Evolutionary conservation across 2,329 filamentous ascomycete species (phyloP).

Genomic region (Colletotrichum sp.): DNA sequence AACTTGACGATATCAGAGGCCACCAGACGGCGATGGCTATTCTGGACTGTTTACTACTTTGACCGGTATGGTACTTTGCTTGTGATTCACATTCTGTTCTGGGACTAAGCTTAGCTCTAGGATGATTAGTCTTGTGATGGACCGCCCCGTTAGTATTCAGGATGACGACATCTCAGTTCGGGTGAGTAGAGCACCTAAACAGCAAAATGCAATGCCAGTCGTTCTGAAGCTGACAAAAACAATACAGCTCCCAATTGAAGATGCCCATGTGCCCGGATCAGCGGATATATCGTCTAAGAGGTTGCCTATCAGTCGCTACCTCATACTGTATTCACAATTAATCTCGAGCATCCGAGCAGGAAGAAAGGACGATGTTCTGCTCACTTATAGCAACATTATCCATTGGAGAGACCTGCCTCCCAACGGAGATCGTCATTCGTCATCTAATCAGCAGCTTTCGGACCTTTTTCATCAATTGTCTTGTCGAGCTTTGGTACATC

Average conservation of each 20-base stretch:
- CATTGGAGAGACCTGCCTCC: conserved; percentile 15
- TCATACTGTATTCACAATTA: conserved; percentile 1
- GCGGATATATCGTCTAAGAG: background rate
- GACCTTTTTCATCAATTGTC: background rate
- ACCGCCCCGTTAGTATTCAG: conserved; percentile 8
- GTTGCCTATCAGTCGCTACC: background rate
- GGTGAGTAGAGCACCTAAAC: background rate
- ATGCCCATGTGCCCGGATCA: background rate
- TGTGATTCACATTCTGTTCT: background rate
- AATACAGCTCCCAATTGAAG: background rate
- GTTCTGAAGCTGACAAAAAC: background rate
- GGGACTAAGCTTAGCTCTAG: background rate
- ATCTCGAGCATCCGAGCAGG: background rate
- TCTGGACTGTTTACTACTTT: conserved; percentile 11
- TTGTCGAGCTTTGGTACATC: background rate
- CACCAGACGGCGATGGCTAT: conserved; percentile 2
- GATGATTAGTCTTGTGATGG: conserved; percentile 6
- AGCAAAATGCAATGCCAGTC: background rate
- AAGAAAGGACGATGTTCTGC: background rate
- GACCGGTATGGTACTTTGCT: background rate
- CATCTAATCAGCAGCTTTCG: background rate
- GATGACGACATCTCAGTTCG: conserved; percentile 13
- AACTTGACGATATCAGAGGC: background rate
- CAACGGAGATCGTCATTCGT: background rate
- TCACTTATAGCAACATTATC: background rate